Percentiles rank a stretch among this genome's conserved stretches.
These are phyloP conservation scores for Rostrohypoxylon terebratum DNA, from an alignment of 495 filamentous ascomycete species.

Conservation along the genomic window DNA sequence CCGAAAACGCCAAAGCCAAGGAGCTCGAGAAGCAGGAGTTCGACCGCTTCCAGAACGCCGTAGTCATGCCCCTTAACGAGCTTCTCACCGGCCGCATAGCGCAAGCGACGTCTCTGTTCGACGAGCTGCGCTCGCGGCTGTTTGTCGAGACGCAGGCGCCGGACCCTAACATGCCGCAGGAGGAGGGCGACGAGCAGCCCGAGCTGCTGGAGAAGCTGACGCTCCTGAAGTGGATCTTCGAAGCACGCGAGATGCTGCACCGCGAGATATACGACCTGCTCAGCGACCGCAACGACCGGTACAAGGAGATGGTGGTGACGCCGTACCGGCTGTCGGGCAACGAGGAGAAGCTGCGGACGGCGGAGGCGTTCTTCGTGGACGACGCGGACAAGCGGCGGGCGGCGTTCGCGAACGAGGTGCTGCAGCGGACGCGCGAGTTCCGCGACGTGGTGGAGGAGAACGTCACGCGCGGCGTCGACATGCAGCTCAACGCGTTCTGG, in stretches of 20 bases:
- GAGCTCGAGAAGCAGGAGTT: slow-evolving; percentile 77
- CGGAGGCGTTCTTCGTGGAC: slow-evolving; percentile 81
- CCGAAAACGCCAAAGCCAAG: slow-evolving; percentile 71
- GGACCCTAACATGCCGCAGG: slow-evolving; percentile 84
- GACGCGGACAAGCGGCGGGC: slow-evolving; percentile 77
- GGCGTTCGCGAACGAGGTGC: slow-evolving; percentile 71
- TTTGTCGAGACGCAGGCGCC: slow-evolving; percentile 77
- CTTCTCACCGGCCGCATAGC: slow-evolving; percentile 74
- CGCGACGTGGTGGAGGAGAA: slow-evolving; percentile 84
- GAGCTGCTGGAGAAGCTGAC: slow-evolving; percentile 95
- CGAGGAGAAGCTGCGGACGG: slow-evolving; percentile 78
- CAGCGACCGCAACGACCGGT: slow-evolving; percentile 83
- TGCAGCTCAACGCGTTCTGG: slow-evolving; percentile 94
- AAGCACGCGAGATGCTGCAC: slow-evolving; percentile 87
- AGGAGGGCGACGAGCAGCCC: slow-evolving; percentile 94
- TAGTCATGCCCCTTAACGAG: slow-evolving; percentile 81
- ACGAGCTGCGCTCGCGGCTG: slow-evolving; percentile 75
- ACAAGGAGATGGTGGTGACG: slow-evolving; percentile 80
- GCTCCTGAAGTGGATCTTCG: slow-evolving; percentile 96
- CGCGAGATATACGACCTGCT: slow-evolving; percentile 85
- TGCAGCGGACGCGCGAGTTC: slow-evolving; percentile 81
- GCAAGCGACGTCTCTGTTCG: slow-evolving; percentile 73
- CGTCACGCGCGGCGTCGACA: slow-evolving; percentile 86
- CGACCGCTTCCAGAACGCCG: slow-evolving; percentile 77
- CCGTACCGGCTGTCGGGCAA: slow-evolving; percentile 80